Percentiles rank a stretch among this genome's conserved stretches.
Conservation (phyloP, 805 yeast genomes). For the Kazachstania bromeliacearum region DNA sequence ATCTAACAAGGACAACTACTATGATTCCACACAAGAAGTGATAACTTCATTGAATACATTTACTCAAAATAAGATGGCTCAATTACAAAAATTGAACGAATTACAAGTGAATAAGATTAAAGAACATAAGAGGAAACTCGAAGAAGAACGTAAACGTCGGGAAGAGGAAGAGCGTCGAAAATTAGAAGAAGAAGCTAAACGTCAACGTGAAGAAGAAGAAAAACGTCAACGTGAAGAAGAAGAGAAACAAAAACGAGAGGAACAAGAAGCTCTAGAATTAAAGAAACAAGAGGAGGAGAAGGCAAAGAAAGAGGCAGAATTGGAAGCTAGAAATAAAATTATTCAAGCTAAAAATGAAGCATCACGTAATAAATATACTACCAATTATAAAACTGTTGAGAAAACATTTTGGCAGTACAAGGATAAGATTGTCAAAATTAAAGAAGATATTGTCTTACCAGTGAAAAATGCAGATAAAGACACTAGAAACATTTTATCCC, state of each 20-base stretch:
- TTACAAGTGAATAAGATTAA: slow-evolving; percentile 1
- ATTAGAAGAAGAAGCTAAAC: slow-evolving; percentile 8
- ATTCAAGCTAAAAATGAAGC: slow-evolving; percentile 11
- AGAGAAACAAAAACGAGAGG: slow-evolving; percentile 10
- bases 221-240: slow-evolving; percentile 11
- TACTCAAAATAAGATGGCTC: not conserved
- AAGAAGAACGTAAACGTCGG: slow-evolving; percentile 11
- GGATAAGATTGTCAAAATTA: slow-evolving; percentile 47
- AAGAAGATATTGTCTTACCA: slow-evolving; percentile 46
- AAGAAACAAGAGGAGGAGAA: slow-evolving; percentile 22
- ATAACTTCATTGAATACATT: not conserved
- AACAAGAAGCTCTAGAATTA: slow-evolving; percentile 11
- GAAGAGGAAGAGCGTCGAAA: slow-evolving; percentile 12
- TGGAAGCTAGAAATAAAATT: no score
- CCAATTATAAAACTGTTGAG: slow-evolving; percentile 32
- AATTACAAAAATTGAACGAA: slow-evolving; percentile 1
- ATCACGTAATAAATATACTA: slow-evolving; percentile 14
- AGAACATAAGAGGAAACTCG: slow-evolving; percentile 9
- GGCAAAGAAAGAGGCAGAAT: slow-evolving; percentile 15
- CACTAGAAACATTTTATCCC: slow-evolving; percentile 43
- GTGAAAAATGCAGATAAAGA: slow-evolving; percentile 42
- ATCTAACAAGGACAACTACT: not conserved
- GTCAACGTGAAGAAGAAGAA: slow-evolving; percentile 13
- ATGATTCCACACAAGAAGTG: not conserved
- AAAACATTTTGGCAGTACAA: slow-evolving; percentile 39